Base-by-base conservation (phyloP, 2,329 filamentous ascomycete species). In the Xylariaceae sp. region DNA sequence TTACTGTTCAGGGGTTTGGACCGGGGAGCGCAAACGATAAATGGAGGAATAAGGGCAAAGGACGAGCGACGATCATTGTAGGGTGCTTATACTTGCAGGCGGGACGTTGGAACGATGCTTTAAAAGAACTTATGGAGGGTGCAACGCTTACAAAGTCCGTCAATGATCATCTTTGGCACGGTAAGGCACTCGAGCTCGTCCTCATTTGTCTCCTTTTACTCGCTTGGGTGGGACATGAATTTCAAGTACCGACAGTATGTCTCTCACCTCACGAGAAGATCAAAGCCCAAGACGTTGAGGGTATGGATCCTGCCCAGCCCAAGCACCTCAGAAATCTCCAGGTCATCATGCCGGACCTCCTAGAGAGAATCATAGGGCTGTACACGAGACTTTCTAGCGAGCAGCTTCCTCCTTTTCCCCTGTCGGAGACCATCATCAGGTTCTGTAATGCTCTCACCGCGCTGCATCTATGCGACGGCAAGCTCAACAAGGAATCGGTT, bases 91-190 rank as follows among this genome's bases (percentile, higher is more conserved):
- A 93, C 72, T 83, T 99, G 66, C 89, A 92, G 73, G 89, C 91
- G 56, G 94, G 94, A 30, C 85, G 92, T 63, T 97, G 94, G 92
- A 84, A 81, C 52, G 92, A 97, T 75, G 92, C 93, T 6, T 74
- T 97, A 51, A 88, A 85, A 71, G 90, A 96, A 70, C 82, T 97
- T 18, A 80, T 85, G 8, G 93, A 97, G 61, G 90, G 88, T 56
- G 92, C 89, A 1, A 83, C 83, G 8, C 85, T 88, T 66, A 88
- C 91, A 13, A 88, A 90, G 67, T 86, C 85, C 44, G 83, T 89
- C 60, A 92, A 91, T 68, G 94, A 99, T 74, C 90, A 96, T 74
- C 74, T 97, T n/a, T 99, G 94, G 93, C 91, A 97, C 75, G 94
- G 90, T 15, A 97, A 97, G 74, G 92, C 91, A 1, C 79, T 99